A percentile compares a stretch with the other conserved stretches of the same genome.
These are phyloP conservation scores for Phytopythium chamaehyphon DNA, from an alignment of 352 stramenopile species.

Conservation along the genomic window DNA sequence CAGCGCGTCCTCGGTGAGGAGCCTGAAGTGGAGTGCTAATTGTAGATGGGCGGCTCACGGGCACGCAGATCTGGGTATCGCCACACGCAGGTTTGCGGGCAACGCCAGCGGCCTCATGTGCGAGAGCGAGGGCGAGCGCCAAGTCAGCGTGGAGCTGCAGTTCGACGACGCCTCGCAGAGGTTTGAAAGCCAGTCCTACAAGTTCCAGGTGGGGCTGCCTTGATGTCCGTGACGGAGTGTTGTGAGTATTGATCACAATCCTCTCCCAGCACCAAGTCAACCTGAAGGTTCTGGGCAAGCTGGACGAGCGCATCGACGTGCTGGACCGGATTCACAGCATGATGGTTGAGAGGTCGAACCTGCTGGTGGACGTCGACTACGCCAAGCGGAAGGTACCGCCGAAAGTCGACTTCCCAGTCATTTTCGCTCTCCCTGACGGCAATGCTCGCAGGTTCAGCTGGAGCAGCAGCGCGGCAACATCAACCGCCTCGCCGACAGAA, in stretches of 20 bases:
- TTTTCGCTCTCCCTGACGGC: not conserved
- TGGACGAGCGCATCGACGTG: conserved; percentile 37
- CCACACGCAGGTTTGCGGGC: conserved; percentile 2
- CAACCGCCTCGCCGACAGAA: conserved; percentile 52
- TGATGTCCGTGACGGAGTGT: conserved; percentile 6
- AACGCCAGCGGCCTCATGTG: conserved; percentile 4
- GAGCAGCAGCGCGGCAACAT: conserved; percentile 58
- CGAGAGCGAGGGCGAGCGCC: conserved; percentile 4
- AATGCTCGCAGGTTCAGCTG: conserved; percentile 27
- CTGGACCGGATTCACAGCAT: conserved; percentile 30
- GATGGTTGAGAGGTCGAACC: conserved; percentile 38
- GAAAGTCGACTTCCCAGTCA: not conserved
- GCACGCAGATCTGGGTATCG: conserved; percentile 1
- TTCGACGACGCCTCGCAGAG: conserved; percentile 9
- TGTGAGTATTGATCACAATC: not conserved
- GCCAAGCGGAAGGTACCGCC: conserved; percentile 48
- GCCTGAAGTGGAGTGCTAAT: not conserved
- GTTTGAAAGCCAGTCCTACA: conserved; percentile 10
- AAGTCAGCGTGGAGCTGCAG: not conserved
- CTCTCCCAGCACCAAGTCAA: conserved; percentile 17
- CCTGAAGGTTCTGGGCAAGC: conserved; percentile 34
- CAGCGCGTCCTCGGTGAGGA: conserved; percentile 44
- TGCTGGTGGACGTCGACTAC: conserved; percentile 72
- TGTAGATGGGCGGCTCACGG: not conserved
- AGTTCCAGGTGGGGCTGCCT: conserved; percentile 7